Conservation (phyloP, 768 basidiomycete genomes). For the Mycena polygramma region DNA sequence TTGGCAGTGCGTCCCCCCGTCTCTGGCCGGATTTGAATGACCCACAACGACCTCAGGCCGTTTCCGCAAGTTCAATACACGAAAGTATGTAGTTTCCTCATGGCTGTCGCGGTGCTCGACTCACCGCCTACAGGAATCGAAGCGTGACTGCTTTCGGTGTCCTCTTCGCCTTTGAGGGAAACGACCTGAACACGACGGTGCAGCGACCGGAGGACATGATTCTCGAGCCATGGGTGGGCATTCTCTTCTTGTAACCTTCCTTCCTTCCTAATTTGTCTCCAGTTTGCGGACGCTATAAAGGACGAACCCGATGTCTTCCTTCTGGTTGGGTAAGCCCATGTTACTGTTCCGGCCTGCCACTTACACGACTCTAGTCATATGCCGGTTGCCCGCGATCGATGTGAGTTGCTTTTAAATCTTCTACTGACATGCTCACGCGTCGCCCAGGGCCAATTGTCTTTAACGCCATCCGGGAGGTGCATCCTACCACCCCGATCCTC, state of each 20-base stretch:
- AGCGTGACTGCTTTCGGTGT: slow-evolving; percentile 88
- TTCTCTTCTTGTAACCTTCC: slow-evolving; percentile 29
- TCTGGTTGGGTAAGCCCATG: slow-evolving; percentile 59
- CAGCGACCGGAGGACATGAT: slow-evolving; percentile 82
- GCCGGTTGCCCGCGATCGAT: slow-evolving; percentile 78
- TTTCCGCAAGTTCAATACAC: slow-evolving; percentile 81
- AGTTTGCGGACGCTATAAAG: slow-evolving; percentile 86
- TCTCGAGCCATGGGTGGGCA: slow-evolving; percentile 77
- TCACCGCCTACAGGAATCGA: slow-evolving; percentile 59
- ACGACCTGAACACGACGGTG: slow-evolving; percentile 79
- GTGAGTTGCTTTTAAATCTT: slow-evolving; percentile 51
- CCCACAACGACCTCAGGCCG: slow-evolving; percentile 47
- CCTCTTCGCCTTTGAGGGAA: slow-evolving; percentile 82
- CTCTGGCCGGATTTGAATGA: not conserved
- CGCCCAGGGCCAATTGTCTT: slow-evolving; percentile 77
- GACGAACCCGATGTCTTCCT: slow-evolving; percentile 89
- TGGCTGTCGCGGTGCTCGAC: not conserved
- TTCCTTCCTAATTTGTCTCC: slow-evolving; percentile 45
- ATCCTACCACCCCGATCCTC: slow-evolving; percentile 81
- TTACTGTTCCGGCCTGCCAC: not conserved
- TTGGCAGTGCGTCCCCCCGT: slow-evolving; percentile 45
- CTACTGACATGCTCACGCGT: not conserved
- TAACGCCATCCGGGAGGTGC: slow-evolving; percentile 77
- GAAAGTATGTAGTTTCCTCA: slow-evolving; percentile 61
- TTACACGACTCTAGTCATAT: slow-evolving; percentile 65